phyloP scores from a whole-genome alignment of 352 stramenopile species.

The Pythium biforme region DNA sequence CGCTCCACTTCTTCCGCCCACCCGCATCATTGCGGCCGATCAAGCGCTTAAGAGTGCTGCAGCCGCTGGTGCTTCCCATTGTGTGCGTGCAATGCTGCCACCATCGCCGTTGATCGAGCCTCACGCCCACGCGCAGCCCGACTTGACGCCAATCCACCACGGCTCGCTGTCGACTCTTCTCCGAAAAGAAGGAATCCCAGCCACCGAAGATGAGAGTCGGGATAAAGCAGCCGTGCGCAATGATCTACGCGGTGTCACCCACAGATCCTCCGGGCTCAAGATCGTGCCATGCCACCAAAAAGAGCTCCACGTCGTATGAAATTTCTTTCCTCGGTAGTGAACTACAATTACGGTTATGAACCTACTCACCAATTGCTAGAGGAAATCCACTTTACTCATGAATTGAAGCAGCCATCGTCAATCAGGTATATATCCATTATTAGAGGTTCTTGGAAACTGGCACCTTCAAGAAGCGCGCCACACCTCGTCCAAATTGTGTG shows the following conservation, averaged over 20 bases:
- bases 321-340: neutral
- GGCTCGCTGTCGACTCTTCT: constrained; percentile 26
- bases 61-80: neutral
- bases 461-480: constrained; percentile 24
- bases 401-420: neutral
- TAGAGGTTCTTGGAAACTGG: constrained; percentile 12
- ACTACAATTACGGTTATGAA: constrained; percentile 12
- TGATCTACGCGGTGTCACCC: constrained; percentile 26
- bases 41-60: neutral
- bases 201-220: constrained; percentile 19
- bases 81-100: neutral
- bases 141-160: constrained; percentile 15
- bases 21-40: constrained; percentile 7
- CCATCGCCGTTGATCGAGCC: neutral
- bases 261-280: constrained; percentile 18
- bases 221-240: constrained; percentile 20
- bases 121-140: neutral
- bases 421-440: constrained; percentile 4
- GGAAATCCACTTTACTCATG: constrained; percentile 11
- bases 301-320: constrained; percentile 12
- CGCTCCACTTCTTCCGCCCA: constrained; percentile 17
- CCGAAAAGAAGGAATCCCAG: constrained; percentile 22
- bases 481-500: constrained; percentile 5
- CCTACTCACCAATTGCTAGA: constrained; percentile 6
- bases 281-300: constrained; percentile 18